phyloP scores from a whole-genome alignment of 306 rosid genomes.

The Sesbania bispinosa region DNA sequence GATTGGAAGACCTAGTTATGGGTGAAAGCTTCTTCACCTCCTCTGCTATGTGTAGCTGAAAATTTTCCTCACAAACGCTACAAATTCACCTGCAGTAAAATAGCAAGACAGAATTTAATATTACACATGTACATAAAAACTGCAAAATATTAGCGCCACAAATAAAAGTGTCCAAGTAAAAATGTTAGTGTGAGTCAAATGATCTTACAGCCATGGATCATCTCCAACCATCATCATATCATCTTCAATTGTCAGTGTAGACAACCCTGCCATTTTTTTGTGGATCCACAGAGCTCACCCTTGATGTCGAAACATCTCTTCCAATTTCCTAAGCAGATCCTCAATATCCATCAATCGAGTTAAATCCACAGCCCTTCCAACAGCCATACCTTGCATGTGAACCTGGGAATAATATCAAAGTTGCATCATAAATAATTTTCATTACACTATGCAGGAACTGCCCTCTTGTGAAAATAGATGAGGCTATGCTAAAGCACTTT shows the following conservation, averaged over 20 bases:
- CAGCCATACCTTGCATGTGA: slow-evolving; percentile 99
- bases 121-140: neutral
- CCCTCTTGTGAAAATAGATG: slow-evolving; percentile 5
- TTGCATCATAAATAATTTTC: slow-evolving; percentile 16
- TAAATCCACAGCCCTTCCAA: slow-evolving; percentile 97
- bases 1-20: slow-evolving; percentile 61
- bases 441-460: slow-evolving; percentile 6
- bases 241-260: slow-evolving; percentile 92
- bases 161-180: neutral
- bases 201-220: slow-evolving; percentile 96
- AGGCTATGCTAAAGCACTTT: slow-evolving; percentile 8
- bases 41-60: slow-evolving; percentile 82
- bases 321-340: slow-evolving; percentile 78
- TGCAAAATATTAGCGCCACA: neutral
- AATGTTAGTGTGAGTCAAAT: slow-evolving; percentile 3
- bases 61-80: slow-evolving; percentile 85
- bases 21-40: slow-evolving; percentile 92
- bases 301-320: slow-evolving; percentile 92
- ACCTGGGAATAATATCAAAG: slow-evolving; percentile 49
- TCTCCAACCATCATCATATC: slow-evolving; percentile 99
- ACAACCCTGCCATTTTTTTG: slow-evolving; percentile 87
- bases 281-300: slow-evolving; percentile 75
- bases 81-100: slow-evolving; percentile 82
- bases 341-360: slow-evolving; percentile 68
- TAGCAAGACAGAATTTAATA: slow-evolving; percentile 9